These are phyloP conservation scores for Flaveria ramosissima DNA, from an alignment of 129 eudicot genomes.

Conservation along the genomic window DNA sequence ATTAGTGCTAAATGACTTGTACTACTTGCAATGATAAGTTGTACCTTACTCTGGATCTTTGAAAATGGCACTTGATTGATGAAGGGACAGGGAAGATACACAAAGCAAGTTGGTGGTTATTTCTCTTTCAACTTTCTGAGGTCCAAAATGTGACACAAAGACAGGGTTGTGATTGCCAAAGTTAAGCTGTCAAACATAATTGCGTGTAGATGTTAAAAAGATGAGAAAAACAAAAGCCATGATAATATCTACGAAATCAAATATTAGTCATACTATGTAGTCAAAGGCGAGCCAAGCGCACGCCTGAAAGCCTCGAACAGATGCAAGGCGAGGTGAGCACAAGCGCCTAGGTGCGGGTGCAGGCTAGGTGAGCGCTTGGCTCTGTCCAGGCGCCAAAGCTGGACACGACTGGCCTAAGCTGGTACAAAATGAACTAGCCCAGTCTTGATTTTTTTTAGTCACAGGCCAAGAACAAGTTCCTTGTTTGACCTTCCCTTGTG, in stretches of 20 bases:
- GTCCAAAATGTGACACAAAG: slow-evolving; percentile 40
- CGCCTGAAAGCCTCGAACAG: too few relatives aligned
- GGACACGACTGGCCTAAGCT: neutral
- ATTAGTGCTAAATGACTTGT: slow-evolving; percentile 33
- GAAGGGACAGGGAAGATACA: slow-evolving; percentile 27
- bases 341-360: neutral
- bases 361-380: too few relatives aligned
- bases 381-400: too few relatives aligned
- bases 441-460: neutral
- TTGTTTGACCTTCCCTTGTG: neutral
- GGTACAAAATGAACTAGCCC: neutral
- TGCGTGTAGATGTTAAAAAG: slow-evolving; percentile 37
- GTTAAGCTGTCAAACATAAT: slow-evolving; percentile 44
- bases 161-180: slow-evolving; percentile 28
- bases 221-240: slow-evolving; percentile 5
- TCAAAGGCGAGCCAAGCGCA: neutral
- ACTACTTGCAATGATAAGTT: slow-evolving; percentile 18
- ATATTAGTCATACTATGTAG: neutral
- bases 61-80: slow-evolving; percentile 20
- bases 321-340: too few relatives aligned
- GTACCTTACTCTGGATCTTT: slow-evolving; percentile 25
- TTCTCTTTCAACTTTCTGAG: slow-evolving; percentile 40
- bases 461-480: neutral
- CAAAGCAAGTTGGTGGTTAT: slow-evolving; percentile 32
- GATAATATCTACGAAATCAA: neutral